phyloP scores from a whole-genome alignment of 2,329 filamentous ascomycete genomes.

The Purpureocillium takamizusanense region DNA sequence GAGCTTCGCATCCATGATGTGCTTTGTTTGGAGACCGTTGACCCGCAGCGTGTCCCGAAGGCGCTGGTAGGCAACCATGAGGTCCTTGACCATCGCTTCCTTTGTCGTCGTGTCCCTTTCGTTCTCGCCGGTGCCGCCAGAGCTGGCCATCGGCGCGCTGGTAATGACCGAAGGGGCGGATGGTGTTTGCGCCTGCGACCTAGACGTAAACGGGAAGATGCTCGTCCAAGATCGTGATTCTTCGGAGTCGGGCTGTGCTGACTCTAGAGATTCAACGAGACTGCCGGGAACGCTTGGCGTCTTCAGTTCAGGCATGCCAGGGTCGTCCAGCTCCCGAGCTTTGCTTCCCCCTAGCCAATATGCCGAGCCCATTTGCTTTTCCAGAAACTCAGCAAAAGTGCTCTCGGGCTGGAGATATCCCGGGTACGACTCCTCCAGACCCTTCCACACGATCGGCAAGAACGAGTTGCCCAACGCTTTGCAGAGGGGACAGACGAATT shows the following conservation, averaged over 20 bases:
- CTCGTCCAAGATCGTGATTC: conserved; percentile 10
- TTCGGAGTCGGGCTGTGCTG: conserved; percentile 25
- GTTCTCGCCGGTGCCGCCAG: background rate
- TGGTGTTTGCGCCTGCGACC: conserved; percentile 1
- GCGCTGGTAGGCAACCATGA: conserved; percentile 52
- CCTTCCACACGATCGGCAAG: conserved; percentile 90
- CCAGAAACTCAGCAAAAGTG: conserved; percentile 62
- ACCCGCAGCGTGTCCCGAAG: conserved; percentile 48
- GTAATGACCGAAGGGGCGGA: background rate
- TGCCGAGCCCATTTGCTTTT: conserved; percentile 41
- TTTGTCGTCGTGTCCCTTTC: conserved; percentile 1
- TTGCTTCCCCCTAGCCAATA: conserved; percentile 32
- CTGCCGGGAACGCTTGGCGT: conserved; percentile 29
- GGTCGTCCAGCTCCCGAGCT: conserved; percentile 22
- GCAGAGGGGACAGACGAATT: conserved; percentile 94
- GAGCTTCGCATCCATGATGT: conserved; percentile 19
- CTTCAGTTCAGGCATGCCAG: conserved; percentile 17
- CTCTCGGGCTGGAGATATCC: conserved; percentile 54
- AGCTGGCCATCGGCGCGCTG: conserved; percentile 6
- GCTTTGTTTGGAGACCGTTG: conserved; percentile 39
- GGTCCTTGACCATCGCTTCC: conserved; percentile 35
- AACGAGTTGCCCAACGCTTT: conserved; percentile 95
- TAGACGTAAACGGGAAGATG: background rate
- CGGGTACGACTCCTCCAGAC: conserved; percentile 75
- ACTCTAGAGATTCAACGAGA: conserved; percentile 26